A percentile compares a stretch with the other conserved stretches of the same genome.
Evolutionary conservation across 805 yeast species (phyloP).

Genomic region (Metschnikowia gelsemii): DNA sequence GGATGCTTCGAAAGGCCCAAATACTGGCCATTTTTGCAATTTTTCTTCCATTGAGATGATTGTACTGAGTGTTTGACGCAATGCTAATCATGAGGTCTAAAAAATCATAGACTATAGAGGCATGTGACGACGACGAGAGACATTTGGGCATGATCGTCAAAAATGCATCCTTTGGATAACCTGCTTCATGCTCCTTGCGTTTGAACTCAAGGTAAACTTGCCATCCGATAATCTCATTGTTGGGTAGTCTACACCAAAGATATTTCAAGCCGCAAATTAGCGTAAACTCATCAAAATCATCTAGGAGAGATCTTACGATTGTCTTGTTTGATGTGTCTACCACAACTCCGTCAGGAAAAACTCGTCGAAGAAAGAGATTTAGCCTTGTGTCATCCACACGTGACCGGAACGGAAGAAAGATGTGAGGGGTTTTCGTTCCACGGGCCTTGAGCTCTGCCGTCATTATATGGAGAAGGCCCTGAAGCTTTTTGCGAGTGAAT

Average conservation of each 20-base stretch:
- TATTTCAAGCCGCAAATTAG: constrained; percentile 74
- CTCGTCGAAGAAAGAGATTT: constrained; percentile 51
- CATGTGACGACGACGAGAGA: constrained; percentile 79
- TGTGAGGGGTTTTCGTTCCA: constrained; percentile 61
- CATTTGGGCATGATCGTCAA: constrained; percentile 82
- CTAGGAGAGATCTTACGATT: constrained; percentile 44
- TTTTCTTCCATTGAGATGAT: constrained; percentile 76
- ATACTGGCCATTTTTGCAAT: constrained; percentile 78
- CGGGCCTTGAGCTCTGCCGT: constrained; percentile 70
- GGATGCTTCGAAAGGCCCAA: constrained; percentile 68
- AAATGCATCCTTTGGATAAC: constrained; percentile 72
- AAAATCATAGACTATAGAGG: constrained; percentile 85
- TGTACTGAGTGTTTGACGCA: constrained; percentile 75
- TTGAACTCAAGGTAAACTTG: constrained; percentile 72
- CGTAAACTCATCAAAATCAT: constrained; percentile 60
- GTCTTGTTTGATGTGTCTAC: constrained; percentile 32
- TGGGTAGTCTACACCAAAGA: constrained; percentile 83
- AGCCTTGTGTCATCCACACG: constrained; percentile 61
- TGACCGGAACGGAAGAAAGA: constrained; percentile 77
- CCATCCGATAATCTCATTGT: constrained; percentile 82
- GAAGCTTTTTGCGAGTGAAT: constrained; percentile 64
- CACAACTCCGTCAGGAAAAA: constrained; percentile 60
- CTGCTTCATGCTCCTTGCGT: constrained; percentile 59
- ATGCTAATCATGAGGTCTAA: constrained; percentile 75
- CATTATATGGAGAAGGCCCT: constrained; percentile 63